Evolutionary conservation across 1,284 basidiomycete species (phyloP).

Genomic region (Termitomyces sp.): DNA sequence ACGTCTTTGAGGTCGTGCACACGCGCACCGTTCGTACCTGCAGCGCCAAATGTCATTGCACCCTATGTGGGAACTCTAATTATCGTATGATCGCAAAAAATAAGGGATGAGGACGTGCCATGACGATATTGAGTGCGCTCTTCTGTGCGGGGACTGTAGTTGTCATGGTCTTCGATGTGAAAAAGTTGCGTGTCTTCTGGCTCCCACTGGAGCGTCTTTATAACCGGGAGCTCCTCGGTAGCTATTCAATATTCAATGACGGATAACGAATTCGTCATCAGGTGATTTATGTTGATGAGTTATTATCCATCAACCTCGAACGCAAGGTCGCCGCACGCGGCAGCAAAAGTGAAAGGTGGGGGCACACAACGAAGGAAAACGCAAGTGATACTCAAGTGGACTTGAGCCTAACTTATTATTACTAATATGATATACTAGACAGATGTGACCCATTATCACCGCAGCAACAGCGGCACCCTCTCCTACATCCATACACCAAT

Average conservation of each 20-base stretch:
- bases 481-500: not conserved
- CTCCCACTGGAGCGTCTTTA: not conserved
- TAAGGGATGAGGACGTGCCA: not conserved
- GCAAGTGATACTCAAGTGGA: too few relatives aligned
- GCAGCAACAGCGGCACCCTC: not conserved
- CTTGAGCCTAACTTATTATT: too few relatives aligned
- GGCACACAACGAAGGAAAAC: too few relatives aligned
- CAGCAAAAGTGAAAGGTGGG: too few relatives aligned
- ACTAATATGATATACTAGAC: too few relatives aligned
- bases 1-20: slow-evolving; percentile 14
- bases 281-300: too few relatives aligned
- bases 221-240: too few relatives aligned
- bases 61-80: not conserved
- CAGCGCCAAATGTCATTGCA: slow-evolving; percentile 14
- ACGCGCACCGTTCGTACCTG: slow-evolving; percentile 12
- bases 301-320: too few relatives aligned
- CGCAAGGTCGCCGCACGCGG: too few relatives aligned
- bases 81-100: not conserved
- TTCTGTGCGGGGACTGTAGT: not conserved
- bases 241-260: too few relatives aligned
- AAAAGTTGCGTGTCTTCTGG: not conserved
- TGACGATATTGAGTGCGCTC: slow-evolving; percentile 2
- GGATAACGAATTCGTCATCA: too few relatives aligned
- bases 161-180: not conserved
- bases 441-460: too few relatives aligned